Evolutionary conservation across 176 grass and related monocot species (phyloP), one percentile per base, ranked within the genome.

Genomic region (Hordeum marinum): DNA sequence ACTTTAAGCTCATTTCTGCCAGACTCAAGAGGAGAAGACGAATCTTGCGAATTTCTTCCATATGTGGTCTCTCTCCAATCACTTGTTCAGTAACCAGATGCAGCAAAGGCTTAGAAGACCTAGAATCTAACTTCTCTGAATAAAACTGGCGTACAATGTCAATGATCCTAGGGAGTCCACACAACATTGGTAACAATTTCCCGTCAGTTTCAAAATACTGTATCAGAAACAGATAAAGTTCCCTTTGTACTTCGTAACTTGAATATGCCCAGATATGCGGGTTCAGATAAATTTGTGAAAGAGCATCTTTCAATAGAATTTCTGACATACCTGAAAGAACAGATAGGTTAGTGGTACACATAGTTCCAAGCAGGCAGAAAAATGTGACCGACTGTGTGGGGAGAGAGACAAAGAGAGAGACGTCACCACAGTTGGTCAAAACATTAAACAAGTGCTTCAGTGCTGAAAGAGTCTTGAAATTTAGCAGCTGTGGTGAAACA

Each of bases 1-100:
- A 95, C 96, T 90, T 93, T 66, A 98, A 80, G 80, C 89, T 91
- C 93, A 98, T 98, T 85, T 98, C 96, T 83, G 93, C 93, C 74
- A 98, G 69, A 84, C 96, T 98, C 85, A 98, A 89, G 55, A 98
- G 84, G 75, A 98, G 93, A 48, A 98, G 87, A 12, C 96, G 85
- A 24, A 98, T 90, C 85, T 98, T 98, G 50, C 81, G 89, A 81
- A 95, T 84, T 87, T 98, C 93, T 86, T 94, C 93, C 14, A 82
- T 63, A 82, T 85, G 78, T 68, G 91, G 96, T 85, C 93, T 89
- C 80, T 92, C 89, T 54, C 89, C 93, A 84, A 87, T 90, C 15
- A 92, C 77, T 48, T 92, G 83, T 83, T 95, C 93, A 41, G 87
- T 95, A 77, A 90, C 76, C 60, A 85, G 63, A 89, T 96, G 91